Evolutionary conservation across 2,329 filamentous ascomycete genomes (phyloP), one percentile per base, ranked within the genome.

Genomic region (Alternaria rosae): DNA sequence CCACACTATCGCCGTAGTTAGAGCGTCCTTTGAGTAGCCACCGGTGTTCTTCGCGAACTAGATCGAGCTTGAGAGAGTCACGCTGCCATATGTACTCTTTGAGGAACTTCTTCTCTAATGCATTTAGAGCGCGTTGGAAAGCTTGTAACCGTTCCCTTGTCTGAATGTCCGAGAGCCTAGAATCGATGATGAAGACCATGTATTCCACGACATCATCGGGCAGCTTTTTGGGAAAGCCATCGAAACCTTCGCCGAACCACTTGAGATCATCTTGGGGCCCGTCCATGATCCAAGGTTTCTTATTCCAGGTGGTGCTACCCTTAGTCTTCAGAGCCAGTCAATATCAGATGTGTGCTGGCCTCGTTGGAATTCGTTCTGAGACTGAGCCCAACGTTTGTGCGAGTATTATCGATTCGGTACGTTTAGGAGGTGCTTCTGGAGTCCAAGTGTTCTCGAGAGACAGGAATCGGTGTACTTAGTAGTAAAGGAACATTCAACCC

Each of bases 1-100:
- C 94, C 5, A 98, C 89, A 0, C 93, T 95, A 79, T 99, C 96
- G 9, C 94, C 94, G 73, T 93, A 98, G 76, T 94, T 92, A 1
- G 93, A 95, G 54, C 85, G 84, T 20, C 94, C 94, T 65, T 88
- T 86, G 6, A 99, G 85, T 66, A 89, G 89, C 69, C 82, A 84
- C 51, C 79, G 75, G 3, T 82, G 88, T 71, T 90, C 80, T 84
- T 90, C 72, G 84, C 84, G 84, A 44, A 81, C 76, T 28, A 88
- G 78, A 17, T 91, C 87, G 6, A 97, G 81, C n/a, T 84, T 85
- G 66, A 99, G 94, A 0, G 84, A 82, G 55, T 97, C 93, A 12
- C 93, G 88, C 77, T 99, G 95, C 95, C 95, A 99, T 65, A 99
- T 97, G 72, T 97, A 97, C 64, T 92, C 90, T 68, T 88, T 89